Conservation (phyloP, 306 rosid genomes). For the Glycyrrhiza uralensis region DNA sequence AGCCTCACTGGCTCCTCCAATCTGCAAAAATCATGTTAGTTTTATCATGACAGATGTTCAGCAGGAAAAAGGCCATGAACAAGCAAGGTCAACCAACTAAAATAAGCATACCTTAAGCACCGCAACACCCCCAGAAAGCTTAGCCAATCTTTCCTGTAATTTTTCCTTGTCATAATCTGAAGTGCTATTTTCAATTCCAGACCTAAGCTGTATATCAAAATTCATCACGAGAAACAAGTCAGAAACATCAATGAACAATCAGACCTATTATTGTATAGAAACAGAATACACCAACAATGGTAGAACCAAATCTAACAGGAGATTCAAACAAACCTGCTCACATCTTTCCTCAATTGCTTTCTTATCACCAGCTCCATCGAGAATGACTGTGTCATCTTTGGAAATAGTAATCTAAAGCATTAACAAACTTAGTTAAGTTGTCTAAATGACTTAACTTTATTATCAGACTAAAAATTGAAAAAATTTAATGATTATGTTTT, state of each 20-base stretch:
- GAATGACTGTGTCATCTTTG: slow-evolving; percentile 94
- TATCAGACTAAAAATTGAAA: background rate
- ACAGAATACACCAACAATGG: background rate
- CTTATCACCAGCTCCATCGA: slow-evolving; percentile 98
- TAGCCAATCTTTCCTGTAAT: slow-evolving; percentile 90
- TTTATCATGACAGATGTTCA: background rate
- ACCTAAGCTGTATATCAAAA: slow-evolving; percentile 60
- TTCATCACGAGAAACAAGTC: background rate
- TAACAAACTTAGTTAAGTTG: background rate
- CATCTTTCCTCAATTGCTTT: slow-evolving; percentile 86
- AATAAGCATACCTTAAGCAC: slow-evolving; percentile 69
- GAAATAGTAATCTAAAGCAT: slow-evolving; percentile 69
- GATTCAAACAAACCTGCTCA: slow-evolving; percentile 65
- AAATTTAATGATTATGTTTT: background rate
- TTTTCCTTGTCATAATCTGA: slow-evolving; percentile 98
- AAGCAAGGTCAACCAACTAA: background rate
- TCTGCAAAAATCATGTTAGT: slow-evolving; percentile 37
- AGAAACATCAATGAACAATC: background rate
- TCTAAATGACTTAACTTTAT: background rate
- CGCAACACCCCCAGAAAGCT: slow-evolving; percentile 98
- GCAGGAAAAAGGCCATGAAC: background rate
- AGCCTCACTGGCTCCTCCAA: slow-evolving; percentile 98
- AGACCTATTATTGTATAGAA: background rate
- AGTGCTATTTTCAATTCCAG: slow-evolving; percentile 70
- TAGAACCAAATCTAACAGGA: slow-evolving; percentile 1